Evolutionary conservation across 2,329 filamentous ascomycete species (phyloP).

Genomic region (Tolypocladium inflatum): DNA sequence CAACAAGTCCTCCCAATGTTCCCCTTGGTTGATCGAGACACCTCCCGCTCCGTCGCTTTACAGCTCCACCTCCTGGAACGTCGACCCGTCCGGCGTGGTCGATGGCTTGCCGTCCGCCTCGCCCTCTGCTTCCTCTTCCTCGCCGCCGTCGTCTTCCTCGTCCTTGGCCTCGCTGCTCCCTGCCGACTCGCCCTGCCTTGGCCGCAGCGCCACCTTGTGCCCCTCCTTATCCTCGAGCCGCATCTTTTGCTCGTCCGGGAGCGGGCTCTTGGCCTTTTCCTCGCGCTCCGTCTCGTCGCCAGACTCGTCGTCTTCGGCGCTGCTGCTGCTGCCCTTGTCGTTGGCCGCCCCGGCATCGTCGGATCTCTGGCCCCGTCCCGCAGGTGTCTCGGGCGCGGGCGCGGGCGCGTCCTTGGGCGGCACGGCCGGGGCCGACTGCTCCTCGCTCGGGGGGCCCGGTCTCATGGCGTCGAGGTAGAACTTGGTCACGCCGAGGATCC

Average conservation of each 20-base stretch:
- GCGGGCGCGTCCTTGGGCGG: conserved; percentile 14
- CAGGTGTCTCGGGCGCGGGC: conserved; percentile 9
- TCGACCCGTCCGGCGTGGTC: conserved; percentile 43
- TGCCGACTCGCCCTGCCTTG: conserved; percentile 14
- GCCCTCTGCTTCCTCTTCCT: conserved; percentile 21
- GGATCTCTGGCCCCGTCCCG: conserved; percentile 13
- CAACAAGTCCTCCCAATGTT: neutral
- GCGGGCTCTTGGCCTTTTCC: conserved; percentile 23
- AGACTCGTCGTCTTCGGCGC: conserved; percentile 8
- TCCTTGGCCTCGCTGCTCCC: conserved; percentile 19
- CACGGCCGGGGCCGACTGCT: conserved; percentile 18
- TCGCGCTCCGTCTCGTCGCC: conserved; percentile 17
- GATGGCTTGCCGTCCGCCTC: conserved; percentile 28
- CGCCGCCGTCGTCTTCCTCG: conserved; percentile 19
- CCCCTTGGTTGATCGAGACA: too few relatives aligned
- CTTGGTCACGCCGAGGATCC: conserved; percentile 87
- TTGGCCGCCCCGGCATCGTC: conserved; percentile 18
- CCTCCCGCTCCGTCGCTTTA: conserved; percentile 18
- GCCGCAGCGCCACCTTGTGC: conserved; percentile 42
- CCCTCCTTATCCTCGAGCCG: conserved; percentile 44
- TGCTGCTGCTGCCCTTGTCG: conserved; percentile 13
- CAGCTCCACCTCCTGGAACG: conserved; percentile 56
- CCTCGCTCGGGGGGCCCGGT: conserved; percentile 30
- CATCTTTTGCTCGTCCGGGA: conserved; percentile 45
- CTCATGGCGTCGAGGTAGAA: conserved; percentile 84